Percentiles rank a stretch among this genome's conserved stretches.
These are phyloP conservation scores for Astraeus odoratus DNA, from an alignment of 768 basidiomycete genomes.

Conservation along the genomic window DNA sequence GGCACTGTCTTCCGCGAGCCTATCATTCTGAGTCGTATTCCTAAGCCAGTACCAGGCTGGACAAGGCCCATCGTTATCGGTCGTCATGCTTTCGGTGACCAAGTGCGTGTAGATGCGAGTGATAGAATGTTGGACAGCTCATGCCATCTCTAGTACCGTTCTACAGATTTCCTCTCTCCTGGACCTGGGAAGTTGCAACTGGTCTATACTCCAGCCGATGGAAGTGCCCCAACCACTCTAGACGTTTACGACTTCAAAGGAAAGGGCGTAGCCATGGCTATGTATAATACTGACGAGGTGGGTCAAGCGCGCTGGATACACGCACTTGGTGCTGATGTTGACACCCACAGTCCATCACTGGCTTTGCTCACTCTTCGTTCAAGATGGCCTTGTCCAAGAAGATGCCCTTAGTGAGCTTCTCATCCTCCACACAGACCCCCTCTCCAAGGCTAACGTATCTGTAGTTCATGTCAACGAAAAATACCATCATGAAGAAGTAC, in stretches of 20 bases:
- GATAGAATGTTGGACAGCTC: conserved; percentile 4
- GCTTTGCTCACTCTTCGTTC: conserved; percentile 96
- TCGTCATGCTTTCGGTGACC: conserved; percentile 96
- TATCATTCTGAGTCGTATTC: conserved; percentile 86
- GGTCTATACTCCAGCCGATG: conserved; percentile 78
- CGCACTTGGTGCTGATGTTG: neutral
- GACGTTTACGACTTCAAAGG: conserved; percentile 94
- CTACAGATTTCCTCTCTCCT: conserved; percentile 88
- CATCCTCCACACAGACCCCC: conserved; percentile 5
- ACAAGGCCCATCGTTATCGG: conserved; percentile 94
- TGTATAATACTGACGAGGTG: conserved; percentile 98
- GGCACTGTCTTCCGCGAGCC: conserved; percentile 99
- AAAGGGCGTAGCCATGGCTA: conserved; percentile 87
- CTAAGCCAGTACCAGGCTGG: conserved; percentile 95
- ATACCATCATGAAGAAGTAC: conserved; percentile 95
- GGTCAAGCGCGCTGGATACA: conserved; percentile 5
- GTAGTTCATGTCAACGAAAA: conserved; percentile 97
- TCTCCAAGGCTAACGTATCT: neutral
- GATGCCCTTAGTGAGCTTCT: conserved; percentile 55
- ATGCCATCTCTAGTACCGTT: conserved; percentile 60
- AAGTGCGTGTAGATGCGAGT: conserved; percentile 37
- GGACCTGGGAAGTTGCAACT: conserved; percentile 93
- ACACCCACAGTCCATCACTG: conserved; percentile 65
- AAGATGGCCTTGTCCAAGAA: conserved; percentile 88
- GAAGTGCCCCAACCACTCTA: conserved; percentile 57